A percentile compares a stretch with the other conserved stretches of the same genome.
Conservation (phyloP, 2,329 filamentous ascomycete species). For the Fusarium anguioides region DNA sequence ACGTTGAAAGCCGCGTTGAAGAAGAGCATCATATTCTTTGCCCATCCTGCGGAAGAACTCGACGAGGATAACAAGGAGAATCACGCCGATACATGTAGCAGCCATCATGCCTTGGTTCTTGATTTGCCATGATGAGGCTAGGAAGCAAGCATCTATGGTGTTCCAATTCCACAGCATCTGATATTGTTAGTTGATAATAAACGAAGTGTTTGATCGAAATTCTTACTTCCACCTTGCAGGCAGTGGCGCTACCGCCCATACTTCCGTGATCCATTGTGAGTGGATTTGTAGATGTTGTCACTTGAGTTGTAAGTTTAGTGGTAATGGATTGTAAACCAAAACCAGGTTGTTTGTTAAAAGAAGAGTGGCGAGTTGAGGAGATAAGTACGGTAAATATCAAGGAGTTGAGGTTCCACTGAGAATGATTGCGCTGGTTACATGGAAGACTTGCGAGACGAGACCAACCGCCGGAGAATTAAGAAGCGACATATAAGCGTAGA, state of each 20-base stretch:
- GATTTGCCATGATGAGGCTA: conserved; percentile 76
- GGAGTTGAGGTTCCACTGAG: conserved; percentile 32
- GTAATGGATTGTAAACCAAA: background rate
- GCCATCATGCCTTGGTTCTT: conserved; percentile 78
- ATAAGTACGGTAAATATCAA: conserved; percentile 18
- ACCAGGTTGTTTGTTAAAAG: background rate
- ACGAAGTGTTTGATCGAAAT: background rate
- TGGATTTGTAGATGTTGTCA: background rate
- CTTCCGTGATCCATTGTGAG: conserved; percentile 34
- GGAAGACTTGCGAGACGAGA: conserved; percentile 22
- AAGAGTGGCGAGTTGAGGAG: conserved; percentile 8
- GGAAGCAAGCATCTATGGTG: conserved; percentile 77
- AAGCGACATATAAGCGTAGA: conserved; percentile 3
- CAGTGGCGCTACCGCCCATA: conserved; percentile 29
- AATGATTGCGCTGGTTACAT: conserved; percentile 42
- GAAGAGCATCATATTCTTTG: conserved; percentile 77
- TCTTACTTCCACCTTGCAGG: conserved; percentile 51
- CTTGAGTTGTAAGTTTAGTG: background rate
- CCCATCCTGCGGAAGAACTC: conserved; percentile 77
- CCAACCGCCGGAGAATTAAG: conserved; percentile 24
- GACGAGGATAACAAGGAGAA: conserved; percentile 76
- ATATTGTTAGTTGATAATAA: background rate
- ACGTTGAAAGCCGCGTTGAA: conserved; percentile 63
- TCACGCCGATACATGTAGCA: conserved; percentile 80
- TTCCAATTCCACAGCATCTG: conserved; percentile 87